A percentile compares a stretch with the other conserved stretches of the same genome.
Evolutionary conservation across 2,329 filamentous ascomycete genomes (phyloP).

Genomic region (Emmonsia crescens): DNA sequence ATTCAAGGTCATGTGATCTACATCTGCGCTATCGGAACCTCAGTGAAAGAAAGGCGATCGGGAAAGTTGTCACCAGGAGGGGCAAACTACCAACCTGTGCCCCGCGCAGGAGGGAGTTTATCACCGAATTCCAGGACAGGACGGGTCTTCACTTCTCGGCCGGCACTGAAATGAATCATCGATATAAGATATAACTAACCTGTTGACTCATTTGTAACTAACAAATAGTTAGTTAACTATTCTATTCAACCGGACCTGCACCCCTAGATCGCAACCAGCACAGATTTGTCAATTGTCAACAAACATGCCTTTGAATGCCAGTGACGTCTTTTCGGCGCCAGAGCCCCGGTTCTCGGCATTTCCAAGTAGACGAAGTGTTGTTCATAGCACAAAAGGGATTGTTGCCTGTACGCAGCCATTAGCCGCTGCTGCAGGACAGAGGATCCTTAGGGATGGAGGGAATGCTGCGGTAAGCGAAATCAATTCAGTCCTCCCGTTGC

Average conservation of each 20-base stretch:
- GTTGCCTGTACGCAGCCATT: conserved; percentile 83
- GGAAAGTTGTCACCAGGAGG: background rate
- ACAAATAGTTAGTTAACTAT: background rate
- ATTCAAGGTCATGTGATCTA: too few species aligned
- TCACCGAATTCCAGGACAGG: background rate
- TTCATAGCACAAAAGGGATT: conserved; percentile 87
- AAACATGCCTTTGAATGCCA: conserved; percentile 8
- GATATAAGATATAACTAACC: background rate
- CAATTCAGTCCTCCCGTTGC: background rate
- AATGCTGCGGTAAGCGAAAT: conserved; percentile 63
- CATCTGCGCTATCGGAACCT: background rate
- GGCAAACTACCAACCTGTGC: background rate
- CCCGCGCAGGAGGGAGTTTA: background rate
- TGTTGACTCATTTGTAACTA: background rate
- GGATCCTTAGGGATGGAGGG: conserved; percentile 73
- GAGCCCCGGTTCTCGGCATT: conserved; percentile 47
- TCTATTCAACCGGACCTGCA: background rate
- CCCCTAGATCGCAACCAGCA: background rate
- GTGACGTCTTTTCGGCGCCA: conserved; percentile 9
- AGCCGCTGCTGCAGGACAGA: conserved; percentile 76
- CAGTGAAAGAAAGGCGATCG: too few species aligned
- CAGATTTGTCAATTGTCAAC: background rate
- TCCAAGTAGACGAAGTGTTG: conserved; percentile 74
- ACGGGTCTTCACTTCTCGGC: background rate
- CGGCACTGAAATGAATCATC: background rate